Conservation (phyloP, 1,284 basidiomycete genomes). For the Jaminaea rosea region DNA sequence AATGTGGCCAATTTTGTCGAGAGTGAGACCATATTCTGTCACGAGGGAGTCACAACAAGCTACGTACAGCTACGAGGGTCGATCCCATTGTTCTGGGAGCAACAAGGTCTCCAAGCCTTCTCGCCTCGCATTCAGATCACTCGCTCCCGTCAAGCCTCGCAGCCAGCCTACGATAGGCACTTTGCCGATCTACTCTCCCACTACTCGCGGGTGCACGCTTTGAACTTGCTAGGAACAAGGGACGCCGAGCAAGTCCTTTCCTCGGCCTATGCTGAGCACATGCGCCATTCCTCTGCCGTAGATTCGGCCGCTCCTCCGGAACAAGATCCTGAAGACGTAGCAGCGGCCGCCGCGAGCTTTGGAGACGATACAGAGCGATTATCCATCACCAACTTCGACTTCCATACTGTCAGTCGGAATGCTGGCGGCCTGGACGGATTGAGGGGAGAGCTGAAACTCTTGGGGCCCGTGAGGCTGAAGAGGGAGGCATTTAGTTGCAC, state of each 20-base stretch:
- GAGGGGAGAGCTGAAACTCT: slow-evolving; percentile 62
- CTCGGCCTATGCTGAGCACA: slow-evolving; percentile 57
- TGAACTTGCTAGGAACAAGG: slow-evolving; percentile 43
- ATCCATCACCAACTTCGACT: slow-evolving; percentile 79
- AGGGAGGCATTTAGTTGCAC: slow-evolving; percentile 78
- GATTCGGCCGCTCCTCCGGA: slow-evolving; percentile 14
- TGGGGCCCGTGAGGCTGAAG: slow-evolving; percentile 47
- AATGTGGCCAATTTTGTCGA: slow-evolving; percentile 96
- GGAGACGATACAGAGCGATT: slow-evolving; percentile 20
- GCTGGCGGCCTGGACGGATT: slow-evolving; percentile 79
- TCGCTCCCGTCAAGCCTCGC: slow-evolving; percentile 78
- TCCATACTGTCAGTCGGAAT: slow-evolving; percentile 70
- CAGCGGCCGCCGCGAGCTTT: neutral
- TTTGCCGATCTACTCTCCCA: slow-evolving; percentile 61
- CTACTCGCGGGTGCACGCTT: slow-evolving; percentile 32
- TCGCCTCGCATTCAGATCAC: slow-evolving; percentile 48
- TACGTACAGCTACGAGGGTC: slow-evolving; percentile 89
- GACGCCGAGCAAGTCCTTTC: slow-evolving; percentile 84
- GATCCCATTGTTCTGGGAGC: slow-evolving; percentile 82
- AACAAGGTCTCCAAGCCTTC: slow-evolving; percentile 65
- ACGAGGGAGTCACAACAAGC: slow-evolving; percentile 72
- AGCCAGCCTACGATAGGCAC: slow-evolving; percentile 91
- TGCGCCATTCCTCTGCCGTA: slow-evolving; percentile 24
- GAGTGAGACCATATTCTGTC: slow-evolving; percentile 84
- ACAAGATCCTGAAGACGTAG: slow-evolving; percentile 8